These are phyloP conservation scores for Aspergillus ustus DNA, from an alignment of 2,329 filamentous ascomycete species.

Conservation along the genomic window DNA sequence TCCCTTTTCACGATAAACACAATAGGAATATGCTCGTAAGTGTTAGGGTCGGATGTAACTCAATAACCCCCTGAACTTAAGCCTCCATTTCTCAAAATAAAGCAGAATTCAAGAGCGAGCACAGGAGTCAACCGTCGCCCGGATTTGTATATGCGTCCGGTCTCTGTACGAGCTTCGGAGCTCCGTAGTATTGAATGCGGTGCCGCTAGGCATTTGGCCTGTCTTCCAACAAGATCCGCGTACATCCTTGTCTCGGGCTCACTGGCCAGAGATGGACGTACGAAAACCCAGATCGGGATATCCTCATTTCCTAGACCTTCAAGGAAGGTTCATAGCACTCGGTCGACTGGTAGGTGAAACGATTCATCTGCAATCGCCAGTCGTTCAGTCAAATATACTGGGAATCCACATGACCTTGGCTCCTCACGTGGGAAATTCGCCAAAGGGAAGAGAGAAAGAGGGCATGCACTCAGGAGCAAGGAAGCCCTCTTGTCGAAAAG, in stretches of 20 bases:
- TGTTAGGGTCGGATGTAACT: not conserved
- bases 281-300: not conserved
- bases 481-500: conserved; percentile 8
- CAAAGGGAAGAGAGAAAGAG: not conserved
- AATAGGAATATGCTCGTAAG: conserved; percentile 10
- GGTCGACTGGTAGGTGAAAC: conserved; percentile 8
- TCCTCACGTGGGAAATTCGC: not conserved
- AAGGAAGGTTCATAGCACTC: conserved; percentile 1
- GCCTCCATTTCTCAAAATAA: conserved; percentile 7
- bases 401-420: conserved; percentile 6
- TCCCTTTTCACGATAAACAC: not conserved
- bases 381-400: not conserved
- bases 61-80: conserved; percentile 7
- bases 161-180: conserved; percentile 14
- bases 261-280: conserved; percentile 6
- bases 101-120: not conserved
- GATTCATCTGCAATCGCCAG: not conserved
- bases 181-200: conserved; percentile 4
- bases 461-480: conserved; percentile 1
- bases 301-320: conserved; percentile 6
- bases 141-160: conserved; percentile 14
- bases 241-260: not conserved
- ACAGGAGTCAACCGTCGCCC: conserved; percentile 6
- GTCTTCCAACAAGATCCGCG: conserved; percentile 5
- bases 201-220: conserved; percentile 3